These are phyloP conservation scores for Fusarium sp. DNA, from an alignment of 2,329 filamentous ascomycete genomes.

Conservation along the genomic window DNA sequence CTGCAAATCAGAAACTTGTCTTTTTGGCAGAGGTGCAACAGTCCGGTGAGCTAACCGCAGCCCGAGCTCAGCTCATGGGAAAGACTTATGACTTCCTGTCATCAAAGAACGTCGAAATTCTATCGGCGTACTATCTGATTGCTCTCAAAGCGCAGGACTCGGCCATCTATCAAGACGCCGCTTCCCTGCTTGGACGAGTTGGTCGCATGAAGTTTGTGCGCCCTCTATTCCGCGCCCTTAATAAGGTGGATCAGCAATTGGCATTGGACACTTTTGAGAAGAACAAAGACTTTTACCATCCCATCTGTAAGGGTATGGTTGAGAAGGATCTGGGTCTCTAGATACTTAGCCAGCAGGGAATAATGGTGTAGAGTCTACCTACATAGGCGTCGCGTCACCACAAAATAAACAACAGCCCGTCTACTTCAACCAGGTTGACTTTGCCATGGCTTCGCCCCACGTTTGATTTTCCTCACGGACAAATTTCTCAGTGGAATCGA, in stretches of 20 bases:
- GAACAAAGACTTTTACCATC: slow-evolving; percentile 94
- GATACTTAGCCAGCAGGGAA: slow-evolving; percentile 1
- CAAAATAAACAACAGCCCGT: background rate
- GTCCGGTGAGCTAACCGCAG: slow-evolving; percentile 70
- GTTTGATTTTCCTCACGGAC: slow-evolving; percentile 57
- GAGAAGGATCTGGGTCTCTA: slow-evolving; percentile 80
- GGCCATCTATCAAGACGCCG: slow-evolving; percentile 76
- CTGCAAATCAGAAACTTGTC: slow-evolving; percentile 89
- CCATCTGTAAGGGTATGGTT: slow-evolving; percentile 88
- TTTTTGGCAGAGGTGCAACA: slow-evolving; percentile 86
- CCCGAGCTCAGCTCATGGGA: slow-evolving; percentile 79
- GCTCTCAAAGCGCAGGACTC: slow-evolving; percentile 80
- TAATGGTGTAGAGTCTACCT: background rate
- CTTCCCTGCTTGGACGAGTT: slow-evolving; percentile 81
- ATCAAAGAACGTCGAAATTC: slow-evolving; percentile 89
- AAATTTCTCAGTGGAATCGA: slow-evolving; percentile 63
- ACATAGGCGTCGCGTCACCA: background rate
- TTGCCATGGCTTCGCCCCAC: slow-evolving; percentile 63
- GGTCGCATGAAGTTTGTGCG: slow-evolving; percentile 98
- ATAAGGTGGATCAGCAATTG: slow-evolving; percentile 78
- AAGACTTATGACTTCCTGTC: slow-evolving; percentile 77
- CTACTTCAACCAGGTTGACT: slow-evolving; percentile 59
- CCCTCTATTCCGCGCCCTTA: slow-evolving; percentile 82
- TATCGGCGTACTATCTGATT: slow-evolving; percentile 82
- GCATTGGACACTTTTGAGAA: slow-evolving; percentile 87